Conservation (phyloP, 1,284 basidiomycete species). For the Takashimella tepidaria region DNA sequence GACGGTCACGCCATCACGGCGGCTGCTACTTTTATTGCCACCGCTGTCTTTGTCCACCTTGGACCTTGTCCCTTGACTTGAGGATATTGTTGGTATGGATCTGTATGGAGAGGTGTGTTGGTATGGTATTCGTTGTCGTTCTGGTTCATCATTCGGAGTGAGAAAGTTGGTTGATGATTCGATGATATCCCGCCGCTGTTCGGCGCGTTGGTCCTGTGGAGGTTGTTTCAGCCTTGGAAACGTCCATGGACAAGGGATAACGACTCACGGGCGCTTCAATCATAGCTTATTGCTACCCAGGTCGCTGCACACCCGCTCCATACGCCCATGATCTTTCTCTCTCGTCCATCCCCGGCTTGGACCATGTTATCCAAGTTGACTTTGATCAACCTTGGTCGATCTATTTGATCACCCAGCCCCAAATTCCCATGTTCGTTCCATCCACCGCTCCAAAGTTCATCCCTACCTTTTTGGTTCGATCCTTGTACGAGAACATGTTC, state of each 20-base stretch:
- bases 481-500: conserved; percentile 64
- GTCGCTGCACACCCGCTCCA: conserved; percentile 36
- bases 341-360: too few species aligned
- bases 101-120: too few species aligned
- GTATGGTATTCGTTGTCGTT: too few species aligned
- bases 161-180: too few species aligned
- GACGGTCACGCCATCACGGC: background rate
- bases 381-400: conserved; percentile 50
- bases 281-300: conserved; percentile 23
- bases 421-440: conserved; percentile 97
- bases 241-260: background rate
- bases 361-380: conserved; percentile 16
- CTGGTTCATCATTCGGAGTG: too few species aligned
- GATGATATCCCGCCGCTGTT: too few species aligned
- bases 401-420: conserved; percentile 57
- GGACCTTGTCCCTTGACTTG: too few species aligned
- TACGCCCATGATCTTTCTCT: conserved; percentile 21
- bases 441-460: conserved; percentile 71
- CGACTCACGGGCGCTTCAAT: too few species aligned
- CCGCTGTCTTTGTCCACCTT: too few species aligned
- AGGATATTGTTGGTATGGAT: too few species aligned
- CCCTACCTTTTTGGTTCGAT: conserved; percentile 1
- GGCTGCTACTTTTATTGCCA: too few species aligned
- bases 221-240: background rate
- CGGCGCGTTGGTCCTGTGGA: background rate